Evolutionary conservation across 75 land plant genomes (phyloP).

Genomic region (Selaginella tamariscina): DNA sequence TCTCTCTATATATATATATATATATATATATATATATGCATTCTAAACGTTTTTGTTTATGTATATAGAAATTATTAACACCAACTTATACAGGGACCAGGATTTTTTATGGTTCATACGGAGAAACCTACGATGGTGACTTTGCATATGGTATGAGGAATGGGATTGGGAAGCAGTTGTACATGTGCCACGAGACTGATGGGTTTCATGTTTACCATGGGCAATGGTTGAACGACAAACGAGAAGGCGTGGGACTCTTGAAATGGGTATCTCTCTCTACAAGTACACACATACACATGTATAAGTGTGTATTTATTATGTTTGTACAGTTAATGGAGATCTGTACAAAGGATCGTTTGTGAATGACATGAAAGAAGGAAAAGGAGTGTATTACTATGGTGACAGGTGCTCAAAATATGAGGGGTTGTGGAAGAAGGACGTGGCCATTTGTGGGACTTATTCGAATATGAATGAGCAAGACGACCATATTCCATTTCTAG

Average conservation of each 20-base stretch:
- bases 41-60: neutral
- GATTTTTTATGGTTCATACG: slow-evolving; percentile 21
- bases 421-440: slow-evolving; percentile 31
- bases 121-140: slow-evolving; percentile 28
- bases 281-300: too few relatives aligned
- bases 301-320: neutral
- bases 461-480: slow-evolving; percentile 9
- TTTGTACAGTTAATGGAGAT: slow-evolving; percentile 28
- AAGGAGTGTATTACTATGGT: slow-evolving; percentile 23
- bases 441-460: slow-evolving; percentile 29
- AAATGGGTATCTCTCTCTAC: slow-evolving; percentile 23
- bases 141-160: slow-evolving; percentile 22
- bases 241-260: slow-evolving; percentile 22
- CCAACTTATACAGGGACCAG: slow-evolving; percentile 23
- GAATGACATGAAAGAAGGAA: slow-evolving; percentile 31
- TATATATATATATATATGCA: too few relatives aligned
- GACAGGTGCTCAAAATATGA: slow-evolving; percentile 31
- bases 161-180: slow-evolving; percentile 26
- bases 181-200: slow-evolving; percentile 1
- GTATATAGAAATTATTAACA: too few relatives aligned
- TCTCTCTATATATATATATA: too few relatives aligned
- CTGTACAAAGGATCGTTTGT: slow-evolving; percentile 23
- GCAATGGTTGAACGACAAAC: slow-evolving; percentile 23
- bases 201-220: slow-evolving; percentile 22
- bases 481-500: neutral